Evolutionary conservation across 768 basidiomycete genomes (phyloP).

Genomic region (Suillus lakei): DNA sequence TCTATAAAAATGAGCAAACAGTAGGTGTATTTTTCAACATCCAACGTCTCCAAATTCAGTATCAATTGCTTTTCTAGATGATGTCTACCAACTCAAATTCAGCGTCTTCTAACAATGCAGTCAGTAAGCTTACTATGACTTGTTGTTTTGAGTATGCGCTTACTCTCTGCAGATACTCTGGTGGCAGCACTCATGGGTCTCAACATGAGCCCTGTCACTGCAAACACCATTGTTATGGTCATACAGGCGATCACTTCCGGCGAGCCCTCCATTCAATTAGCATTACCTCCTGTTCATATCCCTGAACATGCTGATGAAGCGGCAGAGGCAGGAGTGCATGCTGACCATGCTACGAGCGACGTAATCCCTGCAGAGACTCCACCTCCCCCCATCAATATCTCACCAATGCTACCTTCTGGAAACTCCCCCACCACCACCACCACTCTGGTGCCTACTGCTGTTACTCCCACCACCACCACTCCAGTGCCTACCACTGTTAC

Average conservation of each 20-base stretch:
- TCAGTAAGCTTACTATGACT: not conserved
- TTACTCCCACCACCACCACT: too few relatives aligned
- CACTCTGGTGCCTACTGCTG: not conserved
- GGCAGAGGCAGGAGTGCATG: not conserved
- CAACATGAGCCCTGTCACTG: not conserved
- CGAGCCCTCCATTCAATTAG: not conserved
- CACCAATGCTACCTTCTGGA: too few relatives aligned
- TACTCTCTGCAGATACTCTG: not conserved
- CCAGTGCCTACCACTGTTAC: too few relatives aligned
- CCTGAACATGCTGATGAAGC: not conserved
- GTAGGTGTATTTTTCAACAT: not conserved
- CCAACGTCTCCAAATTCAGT: not conserved
- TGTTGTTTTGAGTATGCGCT: not conserved
- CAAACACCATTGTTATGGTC: not conserved
- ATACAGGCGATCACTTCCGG: not conserved
- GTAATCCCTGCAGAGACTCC: too few relatives aligned
- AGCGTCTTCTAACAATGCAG: not conserved
- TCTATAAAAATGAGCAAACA: not conserved
- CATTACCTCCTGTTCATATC: not conserved
- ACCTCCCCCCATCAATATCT: not conserved
- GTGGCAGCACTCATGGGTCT: not conserved
- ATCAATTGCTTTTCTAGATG: conserved; percentile 1
- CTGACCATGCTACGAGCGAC: not conserved
- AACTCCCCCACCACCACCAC: not conserved
- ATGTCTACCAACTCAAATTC: not conserved